Evolutionary conservation across 2,329 filamentous ascomycete species (phyloP).

Genomic region (Drechslera avenae): DNA sequence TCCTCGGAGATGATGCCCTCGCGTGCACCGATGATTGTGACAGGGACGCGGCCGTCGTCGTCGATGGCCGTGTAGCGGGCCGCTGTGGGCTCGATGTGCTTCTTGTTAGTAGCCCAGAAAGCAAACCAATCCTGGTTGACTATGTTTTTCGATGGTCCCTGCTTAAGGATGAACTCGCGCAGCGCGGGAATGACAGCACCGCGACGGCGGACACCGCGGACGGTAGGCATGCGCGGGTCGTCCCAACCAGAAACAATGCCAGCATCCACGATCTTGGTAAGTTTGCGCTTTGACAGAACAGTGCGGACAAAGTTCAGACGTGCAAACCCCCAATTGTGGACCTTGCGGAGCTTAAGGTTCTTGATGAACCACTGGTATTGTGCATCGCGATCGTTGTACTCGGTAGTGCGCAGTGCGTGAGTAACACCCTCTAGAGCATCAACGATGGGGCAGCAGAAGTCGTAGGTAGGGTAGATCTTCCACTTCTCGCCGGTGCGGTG

Average conservation of each 20-base stretch:
- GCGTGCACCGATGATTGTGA: slow-evolving; percentile 68
- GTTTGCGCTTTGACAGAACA: slow-evolving; percentile 83
- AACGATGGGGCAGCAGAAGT: slow-evolving; percentile 82
- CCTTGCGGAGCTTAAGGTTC: slow-evolving; percentile 72
- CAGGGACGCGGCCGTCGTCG: slow-evolving; percentile 72
- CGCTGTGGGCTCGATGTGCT: slow-evolving; percentile 57
- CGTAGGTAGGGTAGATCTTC: slow-evolving; percentile 89
- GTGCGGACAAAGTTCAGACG: slow-evolving; percentile 84
- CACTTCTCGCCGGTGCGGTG: slow-evolving; percentile 79
- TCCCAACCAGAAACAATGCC: slow-evolving; percentile 84
- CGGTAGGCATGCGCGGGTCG: slow-evolving; percentile 84
- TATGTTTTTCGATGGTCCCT: slow-evolving; percentile 82
- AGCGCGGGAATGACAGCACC: slow-evolving; percentile 81
- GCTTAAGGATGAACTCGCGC: slow-evolving; percentile 82
- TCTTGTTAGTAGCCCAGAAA: slow-evolving; percentile 61
- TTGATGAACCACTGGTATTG: slow-evolving; percentile 88
- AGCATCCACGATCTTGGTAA: slow-evolving; percentile 79
- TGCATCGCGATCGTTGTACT: slow-evolving; percentile 85
- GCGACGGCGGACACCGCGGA: slow-evolving; percentile 76
- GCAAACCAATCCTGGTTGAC: slow-evolving; percentile 82
- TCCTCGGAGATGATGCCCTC: slow-evolving; percentile 65
- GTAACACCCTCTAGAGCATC: slow-evolving; percentile 83
- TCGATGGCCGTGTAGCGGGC: slow-evolving; percentile 62
- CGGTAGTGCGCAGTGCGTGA: slow-evolving; percentile 80
- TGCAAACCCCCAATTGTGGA: slow-evolving; percentile 85